Percentiles rank a stretch among this genome's conserved stretches.
Conservation (phyloP, 495 filamentous ascomycete species). For the Gamarada debralockiae region DNA sequence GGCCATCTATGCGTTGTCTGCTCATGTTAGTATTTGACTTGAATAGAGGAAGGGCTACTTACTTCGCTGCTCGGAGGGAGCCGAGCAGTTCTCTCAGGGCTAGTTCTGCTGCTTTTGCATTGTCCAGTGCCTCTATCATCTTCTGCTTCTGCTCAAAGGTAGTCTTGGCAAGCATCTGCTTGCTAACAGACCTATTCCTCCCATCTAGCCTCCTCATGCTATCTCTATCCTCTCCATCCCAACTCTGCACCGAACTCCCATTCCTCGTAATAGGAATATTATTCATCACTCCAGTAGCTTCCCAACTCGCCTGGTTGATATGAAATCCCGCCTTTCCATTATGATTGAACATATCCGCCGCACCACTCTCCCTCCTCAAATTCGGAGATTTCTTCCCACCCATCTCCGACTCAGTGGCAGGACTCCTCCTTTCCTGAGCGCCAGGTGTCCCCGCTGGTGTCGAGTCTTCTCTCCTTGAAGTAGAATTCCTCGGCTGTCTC, state of each 20-base stretch:
- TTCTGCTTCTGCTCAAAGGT: conserved; percentile 55
- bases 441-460: conserved; percentile 41
- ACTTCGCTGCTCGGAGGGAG: conserved; percentile 80
- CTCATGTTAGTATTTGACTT: conserved; percentile 6
- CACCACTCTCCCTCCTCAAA: conserved; percentile 11
- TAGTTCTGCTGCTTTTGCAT: conserved; percentile 73
- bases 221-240: conserved; percentile 24
- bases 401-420: conserved; percentile 10
- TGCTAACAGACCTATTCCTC: conserved; percentile 28
- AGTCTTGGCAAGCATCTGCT: conserved; percentile 48
- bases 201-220: conserved; percentile 20
- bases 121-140: conserved; percentile 61
- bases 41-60: conserved; percentile 25
- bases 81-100: conserved; percentile 77
- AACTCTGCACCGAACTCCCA: conserved; percentile 13
- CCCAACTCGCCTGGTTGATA: conserved; percentile 49
- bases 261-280: conserved; percentile 49
- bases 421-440: conserved; percentile 18
- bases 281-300: conserved; percentile 79
- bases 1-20: conserved; percentile 14
- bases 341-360: conserved; percentile 8
- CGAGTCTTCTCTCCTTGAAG: conserved; percentile 43
- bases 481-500: conserved; percentile 64
- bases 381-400: conserved; percentile 22
- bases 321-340: conserved; percentile 9